Conservation (phyloP, 2,329 filamentous ascomycete species). For the Lasiodiplodia sp. region DNA sequence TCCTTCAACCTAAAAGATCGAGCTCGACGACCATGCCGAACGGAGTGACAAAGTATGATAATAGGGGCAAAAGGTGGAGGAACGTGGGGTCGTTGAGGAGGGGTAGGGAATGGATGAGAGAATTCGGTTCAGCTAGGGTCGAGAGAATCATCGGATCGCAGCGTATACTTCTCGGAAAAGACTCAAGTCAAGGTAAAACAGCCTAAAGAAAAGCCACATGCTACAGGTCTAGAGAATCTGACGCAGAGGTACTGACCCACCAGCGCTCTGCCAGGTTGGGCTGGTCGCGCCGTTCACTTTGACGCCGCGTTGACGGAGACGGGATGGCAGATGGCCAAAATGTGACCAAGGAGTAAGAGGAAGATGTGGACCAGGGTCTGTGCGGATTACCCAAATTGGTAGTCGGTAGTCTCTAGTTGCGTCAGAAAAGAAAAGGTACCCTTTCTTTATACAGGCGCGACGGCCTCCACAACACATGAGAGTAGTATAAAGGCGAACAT, state of each 20-base stretch:
- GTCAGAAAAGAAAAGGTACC: constrained; percentile 16
- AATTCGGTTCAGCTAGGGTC: background rate
- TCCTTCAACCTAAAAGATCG: background rate
- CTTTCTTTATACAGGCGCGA: background rate
- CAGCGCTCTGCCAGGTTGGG: background rate
- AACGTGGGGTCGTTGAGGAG: background rate
- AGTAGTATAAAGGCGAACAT: background rate
- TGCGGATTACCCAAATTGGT: background rate
- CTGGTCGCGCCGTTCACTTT: background rate
- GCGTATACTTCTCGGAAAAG: background rate
- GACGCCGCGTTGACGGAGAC: background rate
- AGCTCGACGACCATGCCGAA: background rate
- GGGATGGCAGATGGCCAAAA: background rate
- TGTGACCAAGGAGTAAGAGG: background rate
- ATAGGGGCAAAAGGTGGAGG: background rate
- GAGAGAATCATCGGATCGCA: background rate
- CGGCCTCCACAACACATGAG: background rate
- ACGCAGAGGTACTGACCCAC: background rate
- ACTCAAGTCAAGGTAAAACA: background rate
- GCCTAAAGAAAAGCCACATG: background rate
- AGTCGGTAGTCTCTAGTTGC: background rate
- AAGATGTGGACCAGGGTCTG: background rate
- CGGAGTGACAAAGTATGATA: background rate
- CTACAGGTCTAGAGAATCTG: background rate
- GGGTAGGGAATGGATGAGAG: background rate